Conservation (phyloP, 2,329 filamentous ascomycete genomes). For the Karstenula rhodostoma region DNA sequence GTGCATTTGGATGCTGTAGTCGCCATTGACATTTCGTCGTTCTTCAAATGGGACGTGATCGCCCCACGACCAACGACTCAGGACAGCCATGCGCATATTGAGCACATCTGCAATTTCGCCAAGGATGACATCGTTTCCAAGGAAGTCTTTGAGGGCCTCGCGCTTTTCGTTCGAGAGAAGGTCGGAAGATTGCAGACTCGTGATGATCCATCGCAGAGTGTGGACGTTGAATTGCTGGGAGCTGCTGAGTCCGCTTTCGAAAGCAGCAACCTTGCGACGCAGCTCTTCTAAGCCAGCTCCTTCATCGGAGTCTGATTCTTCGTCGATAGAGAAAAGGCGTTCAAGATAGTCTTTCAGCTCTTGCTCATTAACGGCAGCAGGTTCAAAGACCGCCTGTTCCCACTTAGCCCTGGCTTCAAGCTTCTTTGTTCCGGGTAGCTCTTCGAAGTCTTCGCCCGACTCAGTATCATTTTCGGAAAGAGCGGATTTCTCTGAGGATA, state of each 20-base stretch:
- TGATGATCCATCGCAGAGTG: conserved; percentile 52
- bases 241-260: conserved; percentile 30
- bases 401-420: conserved; percentile 38
- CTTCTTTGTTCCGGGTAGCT: conserved; percentile 40
- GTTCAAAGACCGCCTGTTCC: conserved; percentile 45
- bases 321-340: conserved; percentile 30
- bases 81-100: conserved; percentile 39
- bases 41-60: conserved; percentile 39
- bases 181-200: conserved; percentile 55
- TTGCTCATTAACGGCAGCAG: conserved; percentile 31
- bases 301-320: conserved; percentile 22
- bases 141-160: conserved; percentile 44
- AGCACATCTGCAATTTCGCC: conserved; percentile 42
- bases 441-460: conserved; percentile 41
- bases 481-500: conserved; percentile 35
- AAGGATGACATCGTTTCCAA: conserved; percentile 42
- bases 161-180: conserved; percentile 53
- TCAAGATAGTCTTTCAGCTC: conserved; percentile 35
- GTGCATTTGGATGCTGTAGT: conserved; percentile 40
- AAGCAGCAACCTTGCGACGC: conserved; percentile 27
- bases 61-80: conserved; percentile 42
- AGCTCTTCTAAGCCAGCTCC: conserved; percentile 28
- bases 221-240: conserved; percentile 42
- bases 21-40: conserved; percentile 39
- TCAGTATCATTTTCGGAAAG: conserved; percentile 31